Evolutionary conservation across 345 rosid species (phyloP), one percentile per base, ranked within the genome.

Genomic region (Arabis hirsuta): DNA sequence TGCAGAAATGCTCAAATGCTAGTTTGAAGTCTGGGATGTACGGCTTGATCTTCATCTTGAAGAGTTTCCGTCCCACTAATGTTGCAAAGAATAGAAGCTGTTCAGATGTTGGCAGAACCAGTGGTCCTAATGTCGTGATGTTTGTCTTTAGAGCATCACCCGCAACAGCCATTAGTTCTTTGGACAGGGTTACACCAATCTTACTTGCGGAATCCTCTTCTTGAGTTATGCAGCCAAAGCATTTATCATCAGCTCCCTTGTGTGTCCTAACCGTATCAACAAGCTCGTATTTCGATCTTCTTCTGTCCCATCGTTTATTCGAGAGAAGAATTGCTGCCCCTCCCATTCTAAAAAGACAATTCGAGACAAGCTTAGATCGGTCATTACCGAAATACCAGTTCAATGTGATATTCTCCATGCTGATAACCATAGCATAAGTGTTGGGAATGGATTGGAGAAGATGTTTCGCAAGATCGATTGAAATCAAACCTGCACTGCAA

Each of bases 11-110:
- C 65, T 85, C 87, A 55, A 85, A 85, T 0, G 89, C 89, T 41
- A 85, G 81, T 63, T 85, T 85, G 73, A 85, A 85, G 73, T 85
- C 87, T n/a, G 89, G 89, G 20, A 85, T 83, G 54, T 85, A 85
- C 1, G 89, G 89, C 77, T 81, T 85, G 74, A 85, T 53, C 71
- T 85, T 83, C 81, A 80, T 81, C 71, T 83, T 83, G 65, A 85
- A 78, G 26, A 85, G 69, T 31, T 75, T 85, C 62, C 77, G 51
- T 26, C 81, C 86, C 24, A 84, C 82, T 26, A 84, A 66, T 6
- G 88, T 80, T 6, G 80, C 82, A 46, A 84, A 84, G 81, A 84
- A 84, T 0, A 82, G 73, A 60, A 84, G 76, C 80, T 82, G 88
- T 46, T 84, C 88, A 20, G 86, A 82, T 57, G 81, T 80, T 6